Conservation (phyloP, 495 filamentous ascomycete species). For the Aspergillus wentii region DNA sequence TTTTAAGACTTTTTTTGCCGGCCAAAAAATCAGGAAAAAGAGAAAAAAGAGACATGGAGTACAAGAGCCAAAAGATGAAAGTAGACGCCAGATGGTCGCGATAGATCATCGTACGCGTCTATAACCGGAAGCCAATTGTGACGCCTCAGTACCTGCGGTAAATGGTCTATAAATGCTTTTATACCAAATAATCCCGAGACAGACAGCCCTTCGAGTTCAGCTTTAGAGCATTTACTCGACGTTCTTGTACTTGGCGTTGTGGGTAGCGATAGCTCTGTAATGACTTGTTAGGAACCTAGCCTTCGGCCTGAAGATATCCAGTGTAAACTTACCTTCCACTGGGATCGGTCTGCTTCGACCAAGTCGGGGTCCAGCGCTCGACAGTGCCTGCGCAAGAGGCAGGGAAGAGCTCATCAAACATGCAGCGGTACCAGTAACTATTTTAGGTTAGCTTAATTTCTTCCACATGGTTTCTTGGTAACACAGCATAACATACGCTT, state of each 20-base stretch:
- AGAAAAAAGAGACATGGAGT: neutral
- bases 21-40: neutral
- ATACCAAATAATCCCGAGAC: slow-evolving; percentile 14
- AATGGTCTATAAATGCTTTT: slow-evolving; percentile 22
- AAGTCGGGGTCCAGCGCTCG: slow-evolving; percentile 95
- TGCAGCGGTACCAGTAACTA: slow-evolving; percentile 92
- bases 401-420: slow-evolving; percentile 99
- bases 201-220: slow-evolving; percentile 5
- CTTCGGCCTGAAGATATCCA: too few species aligned
- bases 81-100: neutral
- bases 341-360: slow-evolving; percentile 93
- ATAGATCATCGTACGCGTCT: neutral
- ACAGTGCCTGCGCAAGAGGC: slow-evolving; percentile 86
- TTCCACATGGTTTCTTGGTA: neutral
- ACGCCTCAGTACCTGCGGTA: slow-evolving; percentile 11
- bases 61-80: neutral
- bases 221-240: slow-evolving; percentile 25
- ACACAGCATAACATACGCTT: slow-evolving; percentile 61
- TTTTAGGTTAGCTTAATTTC: slow-evolving; percentile 21
- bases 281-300: too few species aligned
- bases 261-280: slow-evolving; percentile 62
- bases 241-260: slow-evolving; percentile 62
- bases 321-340: slow-evolving; percentile 70
- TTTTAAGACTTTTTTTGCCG: neutral
- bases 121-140: too few species aligned